phyloP scores from a whole-genome alignment of 345 rosid species.

The Anacardium occidentale region DNA sequence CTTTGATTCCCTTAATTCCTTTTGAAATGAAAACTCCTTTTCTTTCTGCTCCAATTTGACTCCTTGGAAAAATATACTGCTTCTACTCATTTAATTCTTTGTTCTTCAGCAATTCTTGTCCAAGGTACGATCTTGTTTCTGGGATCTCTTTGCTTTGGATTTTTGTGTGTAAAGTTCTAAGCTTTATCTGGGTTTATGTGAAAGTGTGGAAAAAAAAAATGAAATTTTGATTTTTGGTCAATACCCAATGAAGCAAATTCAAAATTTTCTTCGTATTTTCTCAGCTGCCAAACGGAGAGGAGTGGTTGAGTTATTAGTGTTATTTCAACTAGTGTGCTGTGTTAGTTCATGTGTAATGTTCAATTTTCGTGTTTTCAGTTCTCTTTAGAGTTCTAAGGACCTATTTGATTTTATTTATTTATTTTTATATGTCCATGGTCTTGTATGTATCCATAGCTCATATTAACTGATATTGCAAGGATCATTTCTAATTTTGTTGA shows the following conservation, averaged over 20 bases:
- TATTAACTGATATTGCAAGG: background rate
- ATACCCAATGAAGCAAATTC: background rate
- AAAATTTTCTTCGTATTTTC: background rate
- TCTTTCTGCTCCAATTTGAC: conserved; percentile 4
- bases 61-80: background rate
- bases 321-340: background rate
- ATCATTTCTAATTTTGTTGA: background rate
- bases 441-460: background rate
- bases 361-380: background rate
- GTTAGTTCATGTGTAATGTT: background rate
- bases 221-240: background rate
- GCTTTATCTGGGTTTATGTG: background rate
- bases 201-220: background rate
- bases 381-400: background rate
- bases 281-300: background rate
- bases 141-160: background rate
- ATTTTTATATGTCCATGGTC: background rate
- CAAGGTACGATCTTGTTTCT: conserved; percentile 6
- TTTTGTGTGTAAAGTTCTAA: background rate
- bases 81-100: background rate
- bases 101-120: background rate
- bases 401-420: background rate
- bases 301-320: background rate
- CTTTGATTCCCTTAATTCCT: background rate
- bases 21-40: background rate